Percentiles rank a stretch among this genome's conserved stretches.
Conservation (phyloP, 2,329 filamentous ascomycete genomes). For the Hirsutella thompsonii region DNA sequence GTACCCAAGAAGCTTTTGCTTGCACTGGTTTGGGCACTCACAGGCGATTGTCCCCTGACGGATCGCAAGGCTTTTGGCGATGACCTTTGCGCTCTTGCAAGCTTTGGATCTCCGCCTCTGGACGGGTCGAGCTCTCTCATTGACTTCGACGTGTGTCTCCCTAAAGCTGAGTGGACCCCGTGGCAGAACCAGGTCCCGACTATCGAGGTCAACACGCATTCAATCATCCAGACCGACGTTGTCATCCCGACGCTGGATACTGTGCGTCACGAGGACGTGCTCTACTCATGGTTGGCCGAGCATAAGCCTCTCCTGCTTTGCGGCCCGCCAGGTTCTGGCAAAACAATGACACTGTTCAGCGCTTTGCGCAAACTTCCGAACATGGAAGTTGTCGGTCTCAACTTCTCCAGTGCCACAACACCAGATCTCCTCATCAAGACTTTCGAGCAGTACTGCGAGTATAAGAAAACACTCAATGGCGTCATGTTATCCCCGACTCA, state of each 20-base stretch:
- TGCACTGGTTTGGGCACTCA: slow-evolving; percentile 88
- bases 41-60: slow-evolving; percentile 78
- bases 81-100: slow-evolving; percentile 67
- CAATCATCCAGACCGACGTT: slow-evolving; percentile 92
- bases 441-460: slow-evolving; percentile 98
- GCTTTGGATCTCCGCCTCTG: slow-evolving; percentile 71
- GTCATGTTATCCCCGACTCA: slow-evolving; percentile 92
- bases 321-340: slow-evolving; percentile 94
- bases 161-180: slow-evolving; percentile 75
- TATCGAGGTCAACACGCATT: slow-evolving; percentile 96
- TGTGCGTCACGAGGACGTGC: slow-evolving; percentile 93
- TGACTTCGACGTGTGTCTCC: slow-evolving; percentile 84
- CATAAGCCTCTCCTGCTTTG: slow-evolving; percentile 95
- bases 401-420: slow-evolving; percentile 97
- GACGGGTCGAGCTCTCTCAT: slow-evolving; percentile 77
- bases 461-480: slow-evolving; percentile 95
- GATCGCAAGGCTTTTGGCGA: slow-evolving; percentile 89
- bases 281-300: slow-evolving; percentile 98
- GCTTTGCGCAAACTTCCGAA: slow-evolving; percentile 92
- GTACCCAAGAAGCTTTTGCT: slow-evolving; percentile 89
- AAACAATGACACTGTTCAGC: slow-evolving; percentile 99
- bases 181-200: slow-evolving; percentile 94
- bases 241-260: slow-evolving; percentile 98
- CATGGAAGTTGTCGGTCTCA: slow-evolving; percentile 98
- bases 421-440: slow-evolving; percentile 98